Evolutionary conservation across 148 eudicot species (phyloP).

Genomic region (Camellia sinensis): DNA sequence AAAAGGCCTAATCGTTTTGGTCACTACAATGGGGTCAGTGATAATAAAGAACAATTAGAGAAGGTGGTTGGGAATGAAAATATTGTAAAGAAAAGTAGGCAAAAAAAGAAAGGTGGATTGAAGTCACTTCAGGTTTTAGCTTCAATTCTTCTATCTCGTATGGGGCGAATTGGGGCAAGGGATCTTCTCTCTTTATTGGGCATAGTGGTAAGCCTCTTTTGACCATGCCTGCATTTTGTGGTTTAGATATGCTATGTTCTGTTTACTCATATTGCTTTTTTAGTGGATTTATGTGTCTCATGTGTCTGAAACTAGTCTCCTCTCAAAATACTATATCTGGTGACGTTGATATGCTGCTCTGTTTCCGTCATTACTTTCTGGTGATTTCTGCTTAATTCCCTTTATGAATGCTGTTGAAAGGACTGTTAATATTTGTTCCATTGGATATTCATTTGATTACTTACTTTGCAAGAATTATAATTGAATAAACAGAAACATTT

Average conservation of each 20-base stretch:
- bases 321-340: background rate
- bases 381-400: background rate
- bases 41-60: slow-evolving; percentile 36
- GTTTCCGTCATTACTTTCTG: background rate
- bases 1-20: slow-evolving; percentile 39
- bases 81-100: slow-evolving; percentile 54
- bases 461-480: background rate
- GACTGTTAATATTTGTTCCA: background rate
- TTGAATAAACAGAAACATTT: background rate
- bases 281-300: background rate
- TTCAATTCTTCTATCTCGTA: slow-evolving; percentile 80
- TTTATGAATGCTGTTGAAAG: background rate
- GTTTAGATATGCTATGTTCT: slow-evolving; percentile 2
- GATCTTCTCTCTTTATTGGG: slow-evolving; percentile 73
- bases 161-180: slow-evolving; percentile 77
- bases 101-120: slow-evolving; percentile 69
- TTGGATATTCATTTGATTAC: background rate
- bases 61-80: slow-evolving; percentile 30
- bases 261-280: background rate
- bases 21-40: slow-evolving; percentile 51
- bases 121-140: slow-evolving; percentile 87
- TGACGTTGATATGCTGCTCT: background rate
- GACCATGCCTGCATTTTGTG: slow-evolving; percentile 5
- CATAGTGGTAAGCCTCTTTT: slow-evolving; percentile 61
- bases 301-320: background rate